Percentiles rank a stretch among this genome's conserved stretches.
These are phyloP conservation scores for Coelastrella sp. DNA, from an alignment of 139 green algal species.

Conservation along the genomic window DNA sequence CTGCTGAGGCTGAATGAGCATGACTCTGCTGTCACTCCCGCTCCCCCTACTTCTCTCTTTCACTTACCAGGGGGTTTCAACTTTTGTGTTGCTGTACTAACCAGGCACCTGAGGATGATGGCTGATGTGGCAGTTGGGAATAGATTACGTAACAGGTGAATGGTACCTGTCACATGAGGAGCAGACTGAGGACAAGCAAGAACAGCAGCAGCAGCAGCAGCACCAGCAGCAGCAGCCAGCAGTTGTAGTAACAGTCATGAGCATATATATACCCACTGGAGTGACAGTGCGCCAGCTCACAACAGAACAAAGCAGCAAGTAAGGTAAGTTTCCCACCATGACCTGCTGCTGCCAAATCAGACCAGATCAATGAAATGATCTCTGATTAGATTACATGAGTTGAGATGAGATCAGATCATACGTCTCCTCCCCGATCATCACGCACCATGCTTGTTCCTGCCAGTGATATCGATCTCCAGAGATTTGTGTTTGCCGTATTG, in stretches of 20 bases:
- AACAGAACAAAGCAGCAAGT: not conserved
- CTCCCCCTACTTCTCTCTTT: too few species aligned
- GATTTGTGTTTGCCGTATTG: not conserved
- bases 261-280: not conserved
- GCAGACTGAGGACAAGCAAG: constrained; percentile 18
- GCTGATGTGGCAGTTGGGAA: not conserved
- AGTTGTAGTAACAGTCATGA: not conserved
- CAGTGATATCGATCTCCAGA: not conserved
- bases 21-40: not conserved
- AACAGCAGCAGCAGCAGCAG: not conserved
- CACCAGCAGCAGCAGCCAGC: constrained; percentile 32
- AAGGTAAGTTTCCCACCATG: too few species aligned
- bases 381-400: not conserved
- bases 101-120: not conserved
- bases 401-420: not conserved
- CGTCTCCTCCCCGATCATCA: not conserved
- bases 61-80: not conserved
- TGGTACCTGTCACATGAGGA: not conserved
- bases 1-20: not conserved
- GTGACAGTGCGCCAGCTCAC: not conserved
- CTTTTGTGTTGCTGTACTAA: not conserved
- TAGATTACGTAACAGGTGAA: not conserved
- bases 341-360: too few species aligned
- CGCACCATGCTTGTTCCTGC: not conserved
- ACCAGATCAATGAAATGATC: not conserved